These are phyloP conservation scores for Aspergillus indologenus DNA, from an alignment of 495 filamentous ascomycete species.

Conservation along the genomic window DNA sequence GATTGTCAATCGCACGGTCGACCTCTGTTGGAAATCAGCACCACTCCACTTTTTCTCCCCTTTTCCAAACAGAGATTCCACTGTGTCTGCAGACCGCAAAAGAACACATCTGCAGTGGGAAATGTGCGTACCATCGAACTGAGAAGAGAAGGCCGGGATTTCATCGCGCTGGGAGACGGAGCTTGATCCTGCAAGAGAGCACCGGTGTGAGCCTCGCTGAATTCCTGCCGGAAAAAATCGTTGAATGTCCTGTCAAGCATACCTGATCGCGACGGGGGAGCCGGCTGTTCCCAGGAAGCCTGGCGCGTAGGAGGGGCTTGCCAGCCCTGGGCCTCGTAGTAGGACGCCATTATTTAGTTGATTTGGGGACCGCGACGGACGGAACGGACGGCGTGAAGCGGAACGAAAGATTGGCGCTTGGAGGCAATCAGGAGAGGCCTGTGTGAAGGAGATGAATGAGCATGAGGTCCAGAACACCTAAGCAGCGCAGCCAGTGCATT, in stretches of 20 bases:
- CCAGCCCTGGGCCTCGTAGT: conserved; percentile 88
- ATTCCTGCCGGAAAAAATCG: background rate
- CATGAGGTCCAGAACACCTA: conserved; percentile 14
- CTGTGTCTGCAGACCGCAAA: background rate
- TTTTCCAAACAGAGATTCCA: background rate
- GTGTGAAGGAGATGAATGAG: conserved; percentile 15
- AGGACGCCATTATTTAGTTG: conserved; percentile 62
- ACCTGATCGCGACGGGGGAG: conserved; percentile 86
- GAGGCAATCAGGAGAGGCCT: conserved; percentile 28
- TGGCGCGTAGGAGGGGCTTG: conserved; percentile 60
- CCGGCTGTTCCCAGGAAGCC: conserved; percentile 78
- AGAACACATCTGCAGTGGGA: background rate
- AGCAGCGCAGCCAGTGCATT: conserved; percentile 8
- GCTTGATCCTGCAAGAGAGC: conserved; percentile 59
- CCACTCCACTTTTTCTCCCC: conserved; percentile 14
- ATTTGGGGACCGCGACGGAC: conserved; percentile 12
- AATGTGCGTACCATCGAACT: conserved; percentile 77
- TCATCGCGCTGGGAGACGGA: conserved; percentile 77
- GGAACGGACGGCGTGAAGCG: conserved; percentile 16
- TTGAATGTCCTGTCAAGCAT: conserved; percentile 26
- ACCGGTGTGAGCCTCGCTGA: conserved; percentile 10
- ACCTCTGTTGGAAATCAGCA: conserved; percentile 67
- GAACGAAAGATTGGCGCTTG: conserved; percentile 32
- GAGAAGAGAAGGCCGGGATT: conserved; percentile 73
- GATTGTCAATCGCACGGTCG: conserved; percentile 91